Evolutionary conservation across 192 early-diverging fungal genomes (phyloP).

Genomic region (Diversispora epigaea): DNA sequence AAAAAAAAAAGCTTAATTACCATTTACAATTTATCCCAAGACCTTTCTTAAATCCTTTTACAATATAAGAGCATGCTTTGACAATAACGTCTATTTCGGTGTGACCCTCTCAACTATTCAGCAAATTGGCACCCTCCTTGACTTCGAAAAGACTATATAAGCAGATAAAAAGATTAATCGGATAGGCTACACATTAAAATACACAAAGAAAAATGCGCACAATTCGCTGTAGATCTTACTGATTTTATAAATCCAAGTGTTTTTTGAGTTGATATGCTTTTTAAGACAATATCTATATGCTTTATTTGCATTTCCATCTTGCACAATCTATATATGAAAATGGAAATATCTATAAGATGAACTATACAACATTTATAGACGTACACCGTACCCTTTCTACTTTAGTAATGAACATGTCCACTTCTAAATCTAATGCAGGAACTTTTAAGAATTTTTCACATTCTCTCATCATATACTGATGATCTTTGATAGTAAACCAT

Average conservation of each 20-base stretch:
- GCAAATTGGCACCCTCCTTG: too few relatives aligned
- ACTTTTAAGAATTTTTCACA: neutral
- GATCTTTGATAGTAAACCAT: conserved; percentile 26
- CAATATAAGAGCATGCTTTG: conserved; percentile 30
- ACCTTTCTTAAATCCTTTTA: conserved; percentile 24
- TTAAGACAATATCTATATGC: conserved; percentile 16
- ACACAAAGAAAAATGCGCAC: conserved; percentile 15
- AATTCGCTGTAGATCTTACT: conserved; percentile 32
- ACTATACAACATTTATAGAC: too few relatives aligned
- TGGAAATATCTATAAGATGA: too few relatives aligned
- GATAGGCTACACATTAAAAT: neutral
- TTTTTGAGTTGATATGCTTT: conserved; percentile 7
- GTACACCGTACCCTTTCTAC: too few relatives aligned
- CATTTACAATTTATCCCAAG: conserved; percentile 26
- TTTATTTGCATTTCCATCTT: neutral
- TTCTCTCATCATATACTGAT: conserved; percentile 19
- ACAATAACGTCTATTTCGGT: conserved; percentile 33
- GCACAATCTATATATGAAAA: too few relatives aligned
- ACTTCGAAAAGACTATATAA: too few relatives aligned
- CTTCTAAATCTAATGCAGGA: too few relatives aligned
- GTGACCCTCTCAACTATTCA: too few relatives aligned
- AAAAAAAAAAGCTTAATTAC: conserved; percentile 19
- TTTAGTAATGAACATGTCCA: too few relatives aligned
- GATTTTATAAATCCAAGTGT: conserved; percentile 9
- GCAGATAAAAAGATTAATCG: neutral